These are phyloP conservation scores for Pedinophyceae sp. DNA, from an alignment of 139 green algal genomes.

Conservation along the genomic window DNA sequence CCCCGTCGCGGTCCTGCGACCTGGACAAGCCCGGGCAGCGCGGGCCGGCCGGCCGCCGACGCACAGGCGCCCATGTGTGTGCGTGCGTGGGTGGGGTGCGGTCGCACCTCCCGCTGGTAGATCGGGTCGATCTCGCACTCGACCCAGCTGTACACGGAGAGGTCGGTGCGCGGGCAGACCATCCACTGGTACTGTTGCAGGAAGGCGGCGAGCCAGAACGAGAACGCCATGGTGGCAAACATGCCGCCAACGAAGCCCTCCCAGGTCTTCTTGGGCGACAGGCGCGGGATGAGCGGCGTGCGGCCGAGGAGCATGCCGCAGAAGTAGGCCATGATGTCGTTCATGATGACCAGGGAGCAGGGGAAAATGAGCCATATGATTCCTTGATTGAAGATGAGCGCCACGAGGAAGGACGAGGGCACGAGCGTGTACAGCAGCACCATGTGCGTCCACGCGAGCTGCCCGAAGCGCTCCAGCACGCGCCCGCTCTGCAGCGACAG, in stretches of 20 bases:
- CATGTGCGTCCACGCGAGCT: slow-evolving; percentile 98
- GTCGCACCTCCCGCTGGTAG: too few relatives aligned
- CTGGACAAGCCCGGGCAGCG: too few relatives aligned
- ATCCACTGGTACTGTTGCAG: slow-evolving; percentile 69
- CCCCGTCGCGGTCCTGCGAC: too few relatives aligned
- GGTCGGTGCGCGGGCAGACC: slow-evolving; percentile 49
- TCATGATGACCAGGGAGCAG: slow-evolving; percentile 79
- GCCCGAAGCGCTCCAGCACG: slow-evolving; percentile 90
- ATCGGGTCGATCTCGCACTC: too few relatives aligned
- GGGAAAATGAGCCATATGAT: slow-evolving; percentile 96
- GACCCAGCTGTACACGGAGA: background rate
- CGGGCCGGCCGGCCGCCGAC: too few relatives aligned
- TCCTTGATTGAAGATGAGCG: slow-evolving; percentile 74
- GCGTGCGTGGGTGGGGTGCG: too few relatives aligned
- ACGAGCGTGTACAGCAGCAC: slow-evolving; percentile 78
- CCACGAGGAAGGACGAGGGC: slow-evolving; percentile 75
- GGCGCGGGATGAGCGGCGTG: slow-evolving; percentile 73
- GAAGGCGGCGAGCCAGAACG: slow-evolving; percentile 48
- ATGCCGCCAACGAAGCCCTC: slow-evolving; percentile 91
- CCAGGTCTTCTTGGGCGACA: slow-evolving; percentile 99
- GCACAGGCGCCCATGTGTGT: too few relatives aligned
- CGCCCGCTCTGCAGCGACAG: slow-evolving; percentile 69
- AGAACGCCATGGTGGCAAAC: slow-evolving; percentile 55
- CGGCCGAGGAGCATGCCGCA: slow-evolving; percentile 78
- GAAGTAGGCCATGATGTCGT: slow-evolving; percentile 93